These are phyloP conservation scores for Trichocladium antarcticum DNA, from an alignment of 495 filamentous ascomycete species.

Conservation along the genomic window DNA sequence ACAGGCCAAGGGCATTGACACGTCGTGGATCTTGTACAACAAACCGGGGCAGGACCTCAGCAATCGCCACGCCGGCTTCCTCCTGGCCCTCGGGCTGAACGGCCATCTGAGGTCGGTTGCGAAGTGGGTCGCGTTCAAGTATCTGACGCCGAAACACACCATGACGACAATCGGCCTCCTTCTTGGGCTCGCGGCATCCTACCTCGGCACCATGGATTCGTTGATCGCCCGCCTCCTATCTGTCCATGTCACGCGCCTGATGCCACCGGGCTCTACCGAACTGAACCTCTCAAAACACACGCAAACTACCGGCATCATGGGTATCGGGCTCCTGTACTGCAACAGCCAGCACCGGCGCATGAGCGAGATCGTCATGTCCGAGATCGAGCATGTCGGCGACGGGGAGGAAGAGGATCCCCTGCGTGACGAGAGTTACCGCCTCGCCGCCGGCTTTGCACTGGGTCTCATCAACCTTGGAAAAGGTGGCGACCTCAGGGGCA, in stretches of 20 bases:
- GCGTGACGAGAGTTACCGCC: slow-evolving; percentile 85
- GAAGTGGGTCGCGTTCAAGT: slow-evolving; percentile 98
- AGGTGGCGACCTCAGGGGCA: slow-evolving; percentile 73
- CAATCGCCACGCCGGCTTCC: slow-evolving; percentile 87
- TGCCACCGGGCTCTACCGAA: slow-evolving; percentile 83
- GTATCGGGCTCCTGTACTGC: slow-evolving; percentile 89
- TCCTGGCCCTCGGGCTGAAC: slow-evolving; percentile 87
- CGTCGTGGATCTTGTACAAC: slow-evolving; percentile 97
- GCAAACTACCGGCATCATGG: slow-evolving; percentile 95
- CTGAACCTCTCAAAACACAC: slow-evolving; percentile 88
- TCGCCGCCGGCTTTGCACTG: slow-evolving; percentile 87
- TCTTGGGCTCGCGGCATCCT: slow-evolving; percentile 82
- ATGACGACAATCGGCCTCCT: slow-evolving; percentile 97
- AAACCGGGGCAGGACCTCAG: slow-evolving; percentile 77
- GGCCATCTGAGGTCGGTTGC: slow-evolving; percentile 86
- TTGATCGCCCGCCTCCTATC: slow-evolving; percentile 88
- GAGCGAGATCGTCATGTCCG: slow-evolving; percentile 97
- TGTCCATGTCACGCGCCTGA: slow-evolving; percentile 91
- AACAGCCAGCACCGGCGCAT: slow-evolving; percentile 93
- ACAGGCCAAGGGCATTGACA: slow-evolving; percentile 86
- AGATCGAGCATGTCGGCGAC: slow-evolving; percentile 75
- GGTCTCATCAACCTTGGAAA: slow-evolving; percentile 92
- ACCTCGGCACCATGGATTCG: slow-evolving; percentile 92
- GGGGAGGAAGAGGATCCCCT: slow-evolving; percentile 63
- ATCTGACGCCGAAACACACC: slow-evolving; percentile 92